phyloP scores from a whole-genome alignment of 2,329 filamentous ascomycete species.

The Arachnomyces sp. region DNA sequence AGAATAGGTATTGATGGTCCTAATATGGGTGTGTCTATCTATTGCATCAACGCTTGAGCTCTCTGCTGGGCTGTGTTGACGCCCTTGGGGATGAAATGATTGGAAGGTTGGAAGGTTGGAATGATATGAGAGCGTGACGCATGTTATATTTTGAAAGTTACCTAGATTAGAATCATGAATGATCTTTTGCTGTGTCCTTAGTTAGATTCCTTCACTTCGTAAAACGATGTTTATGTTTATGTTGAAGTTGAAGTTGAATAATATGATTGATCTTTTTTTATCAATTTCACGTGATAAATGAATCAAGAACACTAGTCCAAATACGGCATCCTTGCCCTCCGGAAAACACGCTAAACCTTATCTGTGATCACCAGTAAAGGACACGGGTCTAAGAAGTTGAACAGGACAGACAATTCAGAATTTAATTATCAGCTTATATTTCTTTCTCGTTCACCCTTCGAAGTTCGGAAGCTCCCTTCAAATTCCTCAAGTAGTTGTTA shows the following conservation, averaged over 20 bases:
- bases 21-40: constrained; percentile 10
- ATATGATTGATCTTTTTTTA: not conserved
- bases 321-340: too few relatives aligned
- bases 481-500: too few relatives aligned
- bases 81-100: constrained; percentile 4
- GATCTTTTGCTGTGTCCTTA: not conserved
- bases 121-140: constrained; percentile 3
- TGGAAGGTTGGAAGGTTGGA: not conserved
- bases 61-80: constrained; percentile 13
- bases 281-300: not conserved
- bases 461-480: too few relatives aligned
- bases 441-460: too few relatives aligned
- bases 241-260: not conserved
- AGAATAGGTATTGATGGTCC: constrained; percentile 5
- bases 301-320: too few relatives aligned
- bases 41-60: constrained; percentile 28
- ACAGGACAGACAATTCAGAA: too few relatives aligned
- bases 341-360: too few relatives aligned
- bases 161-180: not conserved
- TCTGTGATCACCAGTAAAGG: too few relatives aligned
- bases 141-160: too few relatives aligned
- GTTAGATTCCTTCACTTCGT: not conserved
- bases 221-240: too few relatives aligned
- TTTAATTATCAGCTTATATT: too few relatives aligned
- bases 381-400: too few relatives aligned